phyloP scores from a whole-genome alignment of 2,329 filamentous ascomycete species.

The Fusarium marasasianum region DNA sequence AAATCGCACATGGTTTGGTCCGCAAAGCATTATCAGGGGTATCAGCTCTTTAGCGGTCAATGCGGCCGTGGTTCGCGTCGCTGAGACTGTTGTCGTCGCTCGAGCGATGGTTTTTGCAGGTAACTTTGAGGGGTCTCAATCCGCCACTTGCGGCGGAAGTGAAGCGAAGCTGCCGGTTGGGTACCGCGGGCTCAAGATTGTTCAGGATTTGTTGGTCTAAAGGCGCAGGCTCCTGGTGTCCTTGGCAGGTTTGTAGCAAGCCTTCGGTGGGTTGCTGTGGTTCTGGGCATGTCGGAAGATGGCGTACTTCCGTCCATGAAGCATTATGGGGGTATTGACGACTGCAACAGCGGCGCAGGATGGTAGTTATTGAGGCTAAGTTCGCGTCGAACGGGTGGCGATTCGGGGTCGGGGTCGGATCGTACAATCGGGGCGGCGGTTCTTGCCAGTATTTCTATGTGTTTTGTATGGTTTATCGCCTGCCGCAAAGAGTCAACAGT shows the following conservation, averaged over 20 bases:
- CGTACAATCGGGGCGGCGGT: conserved; percentile 48
- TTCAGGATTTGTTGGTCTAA: conserved; percentile 40
- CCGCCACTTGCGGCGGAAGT: accelerated
- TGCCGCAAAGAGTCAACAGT: not conserved
- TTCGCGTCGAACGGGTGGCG: accelerated
- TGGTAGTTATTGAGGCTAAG: conserved; percentile 51
- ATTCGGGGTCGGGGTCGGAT: accelerated
- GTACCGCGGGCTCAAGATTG: conserved; percentile 53
- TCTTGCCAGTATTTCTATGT: conserved; percentile 43
- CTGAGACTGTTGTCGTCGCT: accelerated
- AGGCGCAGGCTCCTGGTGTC: conserved; percentile 80
- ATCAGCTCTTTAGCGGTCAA: not conserved
- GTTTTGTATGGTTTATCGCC: accelerated
- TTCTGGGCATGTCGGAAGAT: conserved; percentile 84
- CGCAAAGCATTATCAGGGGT: not conserved
- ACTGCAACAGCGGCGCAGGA: conserved; percentile 48
- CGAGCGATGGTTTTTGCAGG: not conserved
- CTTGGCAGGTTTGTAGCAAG: conserved; percentile 87
- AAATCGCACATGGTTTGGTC: not conserved
- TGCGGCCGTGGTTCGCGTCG: accelerated
- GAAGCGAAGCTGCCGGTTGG: accelerated
- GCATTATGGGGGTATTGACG: conserved; percentile 56
- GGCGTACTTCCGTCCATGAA: conserved; percentile 76
- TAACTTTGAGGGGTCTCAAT: not conserved
- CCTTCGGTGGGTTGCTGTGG: conserved; percentile 89